Base-by-base conservation (phyloP, 208 protist species). In the Crithidia fasciculata region DNA sequence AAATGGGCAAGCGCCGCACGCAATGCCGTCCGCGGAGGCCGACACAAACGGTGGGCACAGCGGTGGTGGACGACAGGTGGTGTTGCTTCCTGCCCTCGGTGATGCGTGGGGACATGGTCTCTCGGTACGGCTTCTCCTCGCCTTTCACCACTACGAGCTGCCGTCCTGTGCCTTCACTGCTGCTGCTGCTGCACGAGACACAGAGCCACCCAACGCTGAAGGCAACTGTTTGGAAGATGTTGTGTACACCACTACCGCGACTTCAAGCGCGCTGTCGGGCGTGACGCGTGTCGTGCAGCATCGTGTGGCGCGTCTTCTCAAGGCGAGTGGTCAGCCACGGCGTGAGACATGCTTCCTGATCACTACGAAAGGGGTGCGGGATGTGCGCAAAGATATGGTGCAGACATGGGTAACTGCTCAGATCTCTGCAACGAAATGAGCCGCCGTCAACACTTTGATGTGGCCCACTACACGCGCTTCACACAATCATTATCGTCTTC, bases 31-130 rank as follows among this genome's bases (percentile, higher is more conserved):
- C 36, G 3, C 4, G 2, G 49, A 43, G 6, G 0, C 15, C 1
- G 66, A 62, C 13, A 13, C 0, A 15, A 41, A 10, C 45, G 55
- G 28, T 28, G 28, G 28, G 28, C 28, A 28, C 28, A 28, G 0
- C 2, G 53, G 15, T 6, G 5, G 16, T 0, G 7, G 3, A 0
- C 62, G 70, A 8, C 47, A 57, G 44, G 57, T 44, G 6, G 54
- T 86, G 47, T 80, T 94, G 5, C 40, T 95, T 2, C 93, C 93
- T 0, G 87, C 93, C 0, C 72, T 97, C 0, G 93, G 93, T 2
- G 88, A 95, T 59, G 58, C 73, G 13, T 97, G 91, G 90, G 83
- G 75, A 3, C 80, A 84, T 62, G 81, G 78, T 10, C 57, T 91
- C 16, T 60, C 74, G 6, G 86, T 79, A 9, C 83, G 93, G 18